Evolutionary conservation across 495 filamentous ascomycete species (phyloP).

Genomic region (Xylona heveae): DNA sequence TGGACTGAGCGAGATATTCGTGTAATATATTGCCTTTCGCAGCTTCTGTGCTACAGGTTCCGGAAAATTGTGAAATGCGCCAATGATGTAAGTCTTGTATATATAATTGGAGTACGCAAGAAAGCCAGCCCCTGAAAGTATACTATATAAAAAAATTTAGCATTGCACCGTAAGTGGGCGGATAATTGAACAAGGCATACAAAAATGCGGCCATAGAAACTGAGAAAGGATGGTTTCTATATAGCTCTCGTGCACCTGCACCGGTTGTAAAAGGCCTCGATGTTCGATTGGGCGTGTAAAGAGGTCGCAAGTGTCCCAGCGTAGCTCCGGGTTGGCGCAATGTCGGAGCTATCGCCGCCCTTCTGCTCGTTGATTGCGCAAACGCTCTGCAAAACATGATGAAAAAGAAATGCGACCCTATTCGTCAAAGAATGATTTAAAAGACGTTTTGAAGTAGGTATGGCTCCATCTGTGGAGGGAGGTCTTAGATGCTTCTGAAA

Average conservation of each 20-base stretch:
- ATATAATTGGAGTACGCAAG: constrained; percentile 35
- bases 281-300: no score
- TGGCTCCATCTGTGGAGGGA: no score
- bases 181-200: constrained; percentile 5
- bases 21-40: constrained; percentile 73
- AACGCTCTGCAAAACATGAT: no score
- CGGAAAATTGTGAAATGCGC: constrained; percentile 57
- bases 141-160: constrained; percentile 12
- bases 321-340: no score
- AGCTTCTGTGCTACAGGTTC: constrained; percentile 57
- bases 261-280: constrained; percentile 6
- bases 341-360: no score
- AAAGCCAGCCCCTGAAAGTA: constrained; percentile 26
- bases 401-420: no score
- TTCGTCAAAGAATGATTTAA: no score
- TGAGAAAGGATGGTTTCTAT: constrained; percentile 11
- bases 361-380: no score
- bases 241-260: constrained; percentile 8
- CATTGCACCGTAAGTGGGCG: background rate
- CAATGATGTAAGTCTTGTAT: constrained; percentile 41
- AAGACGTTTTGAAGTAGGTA: no score
- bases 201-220: constrained; percentile 12
- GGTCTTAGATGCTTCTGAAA: no score
- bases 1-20: constrained; percentile 49
- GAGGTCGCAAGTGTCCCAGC: no score